A percentile compares a stretch with the other conserved stretches of the same genome.
phyloP scores from a whole-genome alignment of 352 stramenopile genomes.

The Discostella stelligera region DNA sequence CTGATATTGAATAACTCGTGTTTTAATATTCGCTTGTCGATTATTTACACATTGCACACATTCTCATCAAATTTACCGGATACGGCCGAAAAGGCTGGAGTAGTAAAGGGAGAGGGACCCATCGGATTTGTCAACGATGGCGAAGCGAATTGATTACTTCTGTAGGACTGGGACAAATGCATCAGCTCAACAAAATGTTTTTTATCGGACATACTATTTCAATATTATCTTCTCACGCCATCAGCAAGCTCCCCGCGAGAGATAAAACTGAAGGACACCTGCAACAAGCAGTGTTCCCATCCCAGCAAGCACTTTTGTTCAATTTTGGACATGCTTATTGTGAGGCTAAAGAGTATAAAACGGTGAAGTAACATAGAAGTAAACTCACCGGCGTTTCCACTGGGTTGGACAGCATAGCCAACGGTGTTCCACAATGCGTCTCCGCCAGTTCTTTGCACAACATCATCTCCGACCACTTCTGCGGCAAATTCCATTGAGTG shows the following conservation, averaged over 20 bases:
- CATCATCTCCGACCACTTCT: slow-evolving; percentile 81
- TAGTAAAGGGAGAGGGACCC: too few species aligned
- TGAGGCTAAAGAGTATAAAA: neutral
- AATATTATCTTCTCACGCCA: neutral
- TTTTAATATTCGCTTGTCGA: neutral
- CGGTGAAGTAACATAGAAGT: neutral
- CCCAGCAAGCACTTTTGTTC: slow-evolving; percentile 21
- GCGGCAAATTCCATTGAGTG: slow-evolving; percentile 83
- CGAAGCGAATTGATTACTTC: neutral
- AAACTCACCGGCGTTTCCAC: slow-evolving; percentile 41
- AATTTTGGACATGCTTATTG: neutral
- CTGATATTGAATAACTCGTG: neutral
- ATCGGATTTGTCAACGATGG: neutral
- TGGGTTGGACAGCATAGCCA: slow-evolving; percentile 74
- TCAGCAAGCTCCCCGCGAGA: slow-evolving; percentile 17
- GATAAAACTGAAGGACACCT: slow-evolving; percentile 46
- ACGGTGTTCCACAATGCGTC: slow-evolving; percentile 81
- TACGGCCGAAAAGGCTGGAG: too few species aligned
- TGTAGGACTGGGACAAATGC: neutral
- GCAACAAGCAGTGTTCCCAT: slow-evolving; percentile 36
- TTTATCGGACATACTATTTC: too few species aligned
- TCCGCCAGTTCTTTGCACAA: slow-evolving; percentile 76
- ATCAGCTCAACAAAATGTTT: too few species aligned
- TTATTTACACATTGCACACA: too few species aligned
- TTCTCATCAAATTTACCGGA: too few species aligned